Evolutionary conservation across 768 basidiomycete species (phyloP).

Genomic region (Lactarius pseudohatsudake): DNA sequence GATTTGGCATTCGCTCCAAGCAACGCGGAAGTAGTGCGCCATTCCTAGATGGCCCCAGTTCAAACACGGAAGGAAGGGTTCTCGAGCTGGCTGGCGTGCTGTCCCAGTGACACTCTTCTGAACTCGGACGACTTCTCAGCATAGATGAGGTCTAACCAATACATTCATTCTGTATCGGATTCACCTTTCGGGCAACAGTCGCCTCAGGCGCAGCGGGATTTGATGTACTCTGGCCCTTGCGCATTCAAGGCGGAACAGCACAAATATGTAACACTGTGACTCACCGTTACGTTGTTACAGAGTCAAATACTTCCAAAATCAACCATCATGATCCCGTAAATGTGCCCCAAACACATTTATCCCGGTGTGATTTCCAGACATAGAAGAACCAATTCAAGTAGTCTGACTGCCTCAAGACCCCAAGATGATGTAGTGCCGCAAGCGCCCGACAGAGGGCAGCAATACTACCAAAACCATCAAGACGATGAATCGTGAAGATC

Average conservation of each 20-base stretch:
- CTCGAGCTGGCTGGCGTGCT: background rate
- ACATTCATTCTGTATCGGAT: slow-evolving; percentile 11
- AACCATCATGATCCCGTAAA: slow-evolving; percentile 12
- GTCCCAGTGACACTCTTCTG: background rate
- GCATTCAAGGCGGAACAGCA: background rate
- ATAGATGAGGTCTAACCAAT: slow-evolving; percentile 1
- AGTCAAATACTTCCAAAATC: background rate
- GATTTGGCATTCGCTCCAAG: slow-evolving; percentile 1
- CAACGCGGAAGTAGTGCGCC: background rate
- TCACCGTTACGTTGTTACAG: slow-evolving; percentile 7
- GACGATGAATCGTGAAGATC: background rate
- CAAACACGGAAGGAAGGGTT: slow-evolving; percentile 17
- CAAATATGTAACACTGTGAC: slow-evolving; percentile 11
- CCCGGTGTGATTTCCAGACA: slow-evolving; percentile 13
- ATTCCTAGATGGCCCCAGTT: slow-evolving; percentile 11
- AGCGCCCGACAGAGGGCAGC: background rate
- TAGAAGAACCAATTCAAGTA: slow-evolving; percentile 17
- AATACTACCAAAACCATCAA: background rate
- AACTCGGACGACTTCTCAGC: slow-evolving; percentile 12
- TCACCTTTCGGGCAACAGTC: slow-evolving; percentile 6
- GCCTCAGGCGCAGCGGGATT: slow-evolving; percentile 7
- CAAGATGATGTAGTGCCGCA: background rate
- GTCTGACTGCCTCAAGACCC: slow-evolving; percentile 12
- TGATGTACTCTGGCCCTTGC: background rate
- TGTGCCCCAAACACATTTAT: slow-evolving; percentile 13